Evolutionary conservation across 1,139 yeast species (phyloP), one percentile per base, ranked within the genome.

Genomic region (Kurtzmaniella quercitrusa): DNA sequence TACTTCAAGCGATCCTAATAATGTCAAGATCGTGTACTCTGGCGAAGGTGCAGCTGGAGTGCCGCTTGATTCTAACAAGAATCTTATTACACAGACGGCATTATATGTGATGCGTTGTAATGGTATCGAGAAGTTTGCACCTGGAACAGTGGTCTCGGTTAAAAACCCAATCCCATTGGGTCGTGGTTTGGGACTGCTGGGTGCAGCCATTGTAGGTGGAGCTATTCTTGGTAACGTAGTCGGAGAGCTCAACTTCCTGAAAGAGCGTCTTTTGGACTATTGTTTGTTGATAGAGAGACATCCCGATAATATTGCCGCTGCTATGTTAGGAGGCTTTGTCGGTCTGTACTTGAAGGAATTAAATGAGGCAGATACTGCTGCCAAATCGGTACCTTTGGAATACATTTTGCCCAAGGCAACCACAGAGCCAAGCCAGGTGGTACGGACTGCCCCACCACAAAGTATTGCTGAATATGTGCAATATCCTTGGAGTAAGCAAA

Each of bases 311-410:
- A 91, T 93, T 57, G 91, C 97, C 18, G 98, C 98, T 30, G 96
- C 98, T 38, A 88, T 93, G 96, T 84, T 91, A 80, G 98, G 98
- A 45, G 98, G 98, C 3, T 93, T 93, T 63, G 95, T 91, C 33
- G 98, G 98, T 32, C 88, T 96, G 1, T 93, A 87, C 64, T 75
- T 93, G 59, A 80, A 95, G 55, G 95, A 88, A 50, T 70, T 93
- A 48, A 70, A 80, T 28, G 80, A 82, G 3, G 76, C 78, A 38
- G 96, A 91, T 50, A 73, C 78, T 47, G 82, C 74, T 44, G 77
- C 86, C 42, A 84, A 86, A 50, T 89, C 83, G 58, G 86, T 88
- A 42, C 96, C 97, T 15, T 69, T 93, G 42, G 82, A 87, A 40
- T 86, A 83, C 54, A 89, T 93, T 5, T 74, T 93, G 47, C 95